These are phyloP conservation scores for Fusarium devonianum DNA, from an alignment of 2,329 filamentous ascomycete genomes.

Conservation along the genomic window DNA sequence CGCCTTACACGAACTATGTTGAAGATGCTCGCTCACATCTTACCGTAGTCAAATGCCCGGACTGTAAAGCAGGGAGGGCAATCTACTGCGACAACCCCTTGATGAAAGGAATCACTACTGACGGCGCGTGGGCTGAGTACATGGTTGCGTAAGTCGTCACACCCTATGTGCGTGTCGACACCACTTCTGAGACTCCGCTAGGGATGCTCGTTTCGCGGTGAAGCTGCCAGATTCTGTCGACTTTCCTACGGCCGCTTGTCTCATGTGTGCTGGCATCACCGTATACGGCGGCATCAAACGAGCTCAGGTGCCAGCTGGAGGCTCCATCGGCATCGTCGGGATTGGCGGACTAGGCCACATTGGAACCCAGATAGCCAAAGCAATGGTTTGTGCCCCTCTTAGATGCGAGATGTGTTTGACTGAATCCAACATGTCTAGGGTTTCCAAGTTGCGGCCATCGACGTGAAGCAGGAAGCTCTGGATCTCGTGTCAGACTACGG, in stretches of 20 bases:
- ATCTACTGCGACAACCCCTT: constrained; percentile 5
- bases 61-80: neutral
- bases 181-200: neutral
- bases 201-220: neutral
- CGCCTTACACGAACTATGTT: rapidly evolving
- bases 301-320: constrained; percentile 1
- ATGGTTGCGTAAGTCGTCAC: constrained; percentile 17
- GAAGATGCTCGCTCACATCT: no score
- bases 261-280: constrained; percentile 9
- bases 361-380: constrained; percentile 3
- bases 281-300: constrained; percentile 5
- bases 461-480: constrained; percentile 1
- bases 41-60: neutral
- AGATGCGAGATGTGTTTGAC: no score
- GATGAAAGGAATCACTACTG: constrained; percentile 5
- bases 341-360: constrained; percentile 10
- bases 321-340: constrained; percentile 4
- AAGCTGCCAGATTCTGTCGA: neutral
- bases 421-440: neutral
- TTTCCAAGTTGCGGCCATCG: constrained; percentile 11
- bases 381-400: constrained; percentile 3
- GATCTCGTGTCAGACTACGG: constrained; percentile 4
- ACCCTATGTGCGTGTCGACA: no score
- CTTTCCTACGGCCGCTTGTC: neutral
- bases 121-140: constrained; percentile 13